These are phyloP conservation scores for Sequoiadendron giganteum DNA, from an alignment of 75 land plant genomes.

Conservation along the genomic window DNA sequence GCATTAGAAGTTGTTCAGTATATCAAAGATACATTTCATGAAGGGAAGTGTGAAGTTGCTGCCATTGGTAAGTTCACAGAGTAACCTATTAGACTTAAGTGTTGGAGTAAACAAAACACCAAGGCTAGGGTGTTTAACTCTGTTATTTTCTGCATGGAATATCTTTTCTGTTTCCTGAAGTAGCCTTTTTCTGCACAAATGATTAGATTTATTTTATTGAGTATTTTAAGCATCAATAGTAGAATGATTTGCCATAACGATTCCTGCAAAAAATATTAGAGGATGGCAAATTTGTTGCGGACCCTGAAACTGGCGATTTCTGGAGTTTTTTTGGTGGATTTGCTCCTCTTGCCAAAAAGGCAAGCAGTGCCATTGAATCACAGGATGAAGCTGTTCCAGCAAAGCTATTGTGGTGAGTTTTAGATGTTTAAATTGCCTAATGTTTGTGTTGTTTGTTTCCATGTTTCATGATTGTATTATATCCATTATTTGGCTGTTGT, in stretches of 20 bases:
- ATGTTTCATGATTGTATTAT: neutral
- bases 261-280: constrained; percentile 39
- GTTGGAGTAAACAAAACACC: neutral
- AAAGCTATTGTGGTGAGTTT: constrained; percentile 52
- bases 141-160: neutral
- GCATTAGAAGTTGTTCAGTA: constrained; percentile 94
- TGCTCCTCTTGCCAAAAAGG: constrained; percentile 87
- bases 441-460: neutral
- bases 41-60: constrained; percentile 94
- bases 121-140: neutral
- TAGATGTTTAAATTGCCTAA: neutral
- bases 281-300: constrained; percentile 95
- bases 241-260: neutral
- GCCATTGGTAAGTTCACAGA: constrained; percentile 60
- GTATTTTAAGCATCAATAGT: neutral
- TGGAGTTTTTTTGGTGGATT: constrained; percentile 99
- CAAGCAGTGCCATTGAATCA: constrained; percentile 33
- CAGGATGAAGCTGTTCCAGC: constrained; percentile 23
- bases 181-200: neutral
- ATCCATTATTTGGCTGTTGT: neutral
- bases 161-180: neutral
- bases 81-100: neutral
- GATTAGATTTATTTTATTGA: neutral
- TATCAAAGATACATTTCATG: constrained; percentile 91
- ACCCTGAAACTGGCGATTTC: constrained; percentile 94